Base-by-base conservation (phyloP, 2,329 filamentous ascomycete species). In the Aspergillus sp. region DNA sequence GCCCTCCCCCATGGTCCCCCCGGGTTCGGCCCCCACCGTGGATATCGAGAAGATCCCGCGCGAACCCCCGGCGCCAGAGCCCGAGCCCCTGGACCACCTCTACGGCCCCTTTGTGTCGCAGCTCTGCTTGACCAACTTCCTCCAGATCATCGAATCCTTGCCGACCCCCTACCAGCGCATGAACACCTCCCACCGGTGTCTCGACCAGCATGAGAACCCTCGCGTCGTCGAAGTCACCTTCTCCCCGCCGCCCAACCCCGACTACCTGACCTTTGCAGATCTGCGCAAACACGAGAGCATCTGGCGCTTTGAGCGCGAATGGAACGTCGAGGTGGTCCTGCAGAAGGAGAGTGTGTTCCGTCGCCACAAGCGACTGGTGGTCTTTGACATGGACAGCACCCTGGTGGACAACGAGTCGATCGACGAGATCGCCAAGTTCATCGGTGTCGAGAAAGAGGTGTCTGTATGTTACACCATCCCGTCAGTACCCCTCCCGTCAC, bases 341-440 rank as follows among this genome's bases (percentile, higher is more conserved):
- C 89, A 95, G 71, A 73, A 73, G 38, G 89, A 93, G 66, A 82
- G 78, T 25, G 78, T 93, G 29, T 91, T 87, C 78, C 81, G 91
- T 53, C 82, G 87, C 23, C 84, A 95, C 72, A 92, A 92, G 60
- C 84, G 93, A 7, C 79, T 97, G 10, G 91, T 93, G 3, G 90
- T 97, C 29, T 99, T 99, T 67, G 94, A 99, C 72, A 99, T 99
- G 94, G 94, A 99, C 76, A 94, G 88, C 71, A 99, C 94, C 0
- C 82, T 99, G 55, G 97, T 99, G 69, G 88, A 93, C 49, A 92
- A 99, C 71, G 94, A 99, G 76, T 92, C 97, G 55, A 97, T 99
- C 68, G 94, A 99, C 71, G 86, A 97, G 64, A 87, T 99, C 52
- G 94, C 94, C 3, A 86, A 88, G 49, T 88, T 88, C 34, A 84